Conservation (phyloP, 192 early-diverging fungal species). For the Coemansia sp. region DNA sequence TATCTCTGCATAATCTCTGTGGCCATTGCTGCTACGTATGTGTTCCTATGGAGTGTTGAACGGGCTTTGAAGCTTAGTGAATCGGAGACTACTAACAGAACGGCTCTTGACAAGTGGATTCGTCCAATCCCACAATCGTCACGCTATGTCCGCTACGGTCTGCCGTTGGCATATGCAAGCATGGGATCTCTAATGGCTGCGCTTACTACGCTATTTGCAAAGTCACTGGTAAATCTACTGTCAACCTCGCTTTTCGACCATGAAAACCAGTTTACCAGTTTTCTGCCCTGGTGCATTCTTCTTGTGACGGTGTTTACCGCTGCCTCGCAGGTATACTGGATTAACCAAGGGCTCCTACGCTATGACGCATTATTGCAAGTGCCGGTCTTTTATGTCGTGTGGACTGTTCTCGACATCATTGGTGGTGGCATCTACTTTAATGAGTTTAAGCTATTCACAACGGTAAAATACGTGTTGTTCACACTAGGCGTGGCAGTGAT, state of each 20-base stretch:
- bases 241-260: constrained; percentile 63
- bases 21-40: constrained; percentile 58
- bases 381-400: constrained; percentile 79
- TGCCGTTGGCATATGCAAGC: constrained; percentile 73
- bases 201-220: constrained; percentile 77
- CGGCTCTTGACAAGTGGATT: constrained; percentile 15
- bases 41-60: constrained; percentile 63
- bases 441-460: constrained; percentile 70
- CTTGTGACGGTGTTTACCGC: constrained; percentile 74
- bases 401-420: constrained; percentile 80
- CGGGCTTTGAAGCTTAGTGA: constrained; percentile 40
- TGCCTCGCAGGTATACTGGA: constrained; percentile 79
- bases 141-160: constrained; percentile 55
- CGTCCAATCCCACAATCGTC: constrained; percentile 39
- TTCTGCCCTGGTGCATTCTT: constrained; percentile 68
- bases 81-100: constrained; percentile 7
- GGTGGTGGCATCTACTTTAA: constrained; percentile 81
- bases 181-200: constrained; percentile 78
- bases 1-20: constrained; percentile 64
- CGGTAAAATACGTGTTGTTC: constrained; percentile 66
- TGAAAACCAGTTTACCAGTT: constrained; percentile 71
- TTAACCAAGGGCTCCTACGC: constrained; percentile 76
- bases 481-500: constrained; percentile 67
- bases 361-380: constrained; percentile 84
- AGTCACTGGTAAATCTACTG: constrained; percentile 75